Evolutionary conservation across 192 early-diverging fungal genomes (phyloP).

Genomic region (Mortierella claussenii): DNA sequence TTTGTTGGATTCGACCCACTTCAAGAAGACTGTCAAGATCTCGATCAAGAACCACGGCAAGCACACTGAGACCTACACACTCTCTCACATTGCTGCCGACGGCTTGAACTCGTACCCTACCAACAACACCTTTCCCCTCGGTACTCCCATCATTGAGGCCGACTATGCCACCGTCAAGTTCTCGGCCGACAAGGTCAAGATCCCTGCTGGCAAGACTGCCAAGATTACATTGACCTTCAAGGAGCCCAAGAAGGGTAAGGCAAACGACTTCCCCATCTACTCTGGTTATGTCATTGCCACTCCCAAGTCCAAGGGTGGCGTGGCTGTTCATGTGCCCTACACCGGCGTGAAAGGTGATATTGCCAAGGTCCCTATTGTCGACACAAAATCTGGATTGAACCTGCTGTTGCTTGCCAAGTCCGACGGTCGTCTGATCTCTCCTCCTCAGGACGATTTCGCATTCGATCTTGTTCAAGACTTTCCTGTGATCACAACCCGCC

Average conservation of each 20-base stretch:
- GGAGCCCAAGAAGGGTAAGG: conserved; percentile 33
- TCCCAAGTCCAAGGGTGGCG: conserved; percentile 28
- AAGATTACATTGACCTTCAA: conserved; percentile 28
- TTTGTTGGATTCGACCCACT: conserved; percentile 25
- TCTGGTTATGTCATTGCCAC: conserved; percentile 57
- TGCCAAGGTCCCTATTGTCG: conserved; percentile 56
- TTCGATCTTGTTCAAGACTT: background rate
- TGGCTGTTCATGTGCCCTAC: conserved; percentile 58
- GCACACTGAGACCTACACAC: conserved; percentile 36
- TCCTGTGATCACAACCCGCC: conserved; percentile 14
- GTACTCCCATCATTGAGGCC: conserved; percentile 12
- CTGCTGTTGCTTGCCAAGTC: background rate
- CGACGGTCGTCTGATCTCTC: background rate
- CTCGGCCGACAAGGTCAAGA: conserved; percentile 33
- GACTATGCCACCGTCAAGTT: conserved; percentile 27
- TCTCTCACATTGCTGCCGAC: conserved; percentile 39
- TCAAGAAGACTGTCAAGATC: conserved; percentile 44
- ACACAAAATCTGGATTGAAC: conserved; percentile 24
- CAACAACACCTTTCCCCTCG: conserved; percentile 18
- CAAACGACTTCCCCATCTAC: conserved; percentile 48
- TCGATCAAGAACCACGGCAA: conserved; percentile 55
- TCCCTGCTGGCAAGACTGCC: conserved; percentile 29
- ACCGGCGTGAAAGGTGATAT: conserved; percentile 57
- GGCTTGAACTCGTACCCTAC: conserved; percentile 34
- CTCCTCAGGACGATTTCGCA: background rate